Conservation (phyloP, 208 protist genomes). For the Wallacemonas sp. region DNA sequence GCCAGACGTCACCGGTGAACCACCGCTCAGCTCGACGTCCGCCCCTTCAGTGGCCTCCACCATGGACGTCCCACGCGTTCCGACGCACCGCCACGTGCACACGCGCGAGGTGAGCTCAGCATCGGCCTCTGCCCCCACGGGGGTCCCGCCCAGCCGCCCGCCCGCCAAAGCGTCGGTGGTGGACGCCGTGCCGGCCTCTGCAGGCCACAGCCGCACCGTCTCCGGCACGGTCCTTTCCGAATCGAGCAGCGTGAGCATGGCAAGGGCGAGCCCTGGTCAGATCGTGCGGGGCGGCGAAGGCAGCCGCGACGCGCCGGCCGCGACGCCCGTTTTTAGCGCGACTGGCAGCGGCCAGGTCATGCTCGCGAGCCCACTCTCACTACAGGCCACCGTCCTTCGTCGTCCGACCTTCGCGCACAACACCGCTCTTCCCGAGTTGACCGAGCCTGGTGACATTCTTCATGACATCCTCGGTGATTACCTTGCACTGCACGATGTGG, state of each 20-base stretch:
- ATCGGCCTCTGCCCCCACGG: too few relatives aligned
- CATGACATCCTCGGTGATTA: conserved; percentile 43
- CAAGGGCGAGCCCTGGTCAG: background rate
- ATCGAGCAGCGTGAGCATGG: background rate
- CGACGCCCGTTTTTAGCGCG: conserved; percentile 4
- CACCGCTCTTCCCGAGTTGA: conserved; percentile 16
- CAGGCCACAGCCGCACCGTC: background rate
- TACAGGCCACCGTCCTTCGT: conserved; percentile 55
- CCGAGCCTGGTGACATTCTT: conserved; percentile 76
- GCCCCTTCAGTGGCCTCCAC: too few relatives aligned
- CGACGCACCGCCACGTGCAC: conserved; percentile 1
- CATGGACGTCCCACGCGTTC: too few relatives aligned
- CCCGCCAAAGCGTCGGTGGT: background rate
- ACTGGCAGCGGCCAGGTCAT: conserved; percentile 29
- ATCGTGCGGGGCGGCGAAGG: background rate
- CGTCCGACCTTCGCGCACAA: conserved; percentile 37
- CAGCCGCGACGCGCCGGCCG: background rate
- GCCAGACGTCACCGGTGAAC: too few relatives aligned
- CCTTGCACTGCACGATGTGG: background rate
- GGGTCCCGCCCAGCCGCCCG: background rate
- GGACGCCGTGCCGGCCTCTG: background rate
- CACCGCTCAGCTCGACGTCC: too few relatives aligned
- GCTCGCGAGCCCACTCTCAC: conserved; percentile 41
- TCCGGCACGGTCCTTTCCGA: background rate
- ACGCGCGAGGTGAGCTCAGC: too few relatives aligned